Percentiles rank a stretch among this genome's conserved stretches.
Evolutionary conservation across 495 filamentous ascomycete genomes (phyloP).

Genomic region (Penicillium ucsense): DNA sequence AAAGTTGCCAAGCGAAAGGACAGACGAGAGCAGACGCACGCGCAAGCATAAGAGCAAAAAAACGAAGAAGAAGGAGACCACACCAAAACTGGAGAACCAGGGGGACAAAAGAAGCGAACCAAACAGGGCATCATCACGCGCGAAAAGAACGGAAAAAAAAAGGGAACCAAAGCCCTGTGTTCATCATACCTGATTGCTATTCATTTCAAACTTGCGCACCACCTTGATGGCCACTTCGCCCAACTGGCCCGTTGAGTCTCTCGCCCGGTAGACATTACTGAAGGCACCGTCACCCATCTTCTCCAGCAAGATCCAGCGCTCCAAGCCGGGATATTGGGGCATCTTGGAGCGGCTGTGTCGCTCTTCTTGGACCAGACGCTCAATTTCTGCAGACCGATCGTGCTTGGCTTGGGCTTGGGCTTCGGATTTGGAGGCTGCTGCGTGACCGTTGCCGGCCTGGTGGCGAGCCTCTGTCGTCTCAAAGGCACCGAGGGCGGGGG

Average conservation of each 20-base stretch:
- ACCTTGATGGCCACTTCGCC: slow-evolving; percentile 96
- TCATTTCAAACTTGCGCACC: slow-evolving; percentile 98
- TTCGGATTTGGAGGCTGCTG: slow-evolving; percentile 40
- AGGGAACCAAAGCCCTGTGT: slow-evolving; percentile 9
- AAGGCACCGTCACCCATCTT: slow-evolving; percentile 99
- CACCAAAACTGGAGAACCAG: not conserved
- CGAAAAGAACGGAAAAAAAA: slow-evolving; percentile 3
- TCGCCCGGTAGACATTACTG: slow-evolving; percentile 93
- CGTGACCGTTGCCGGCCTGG: slow-evolving; percentile 43
- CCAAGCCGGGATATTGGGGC: slow-evolving; percentile 83
- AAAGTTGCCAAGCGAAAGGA: too few species aligned
- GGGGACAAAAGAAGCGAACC: too few species aligned
- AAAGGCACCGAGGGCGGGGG: slow-evolving; percentile 46
- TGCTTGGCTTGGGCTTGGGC: slow-evolving; percentile 37
- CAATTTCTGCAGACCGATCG: slow-evolving; percentile 48
- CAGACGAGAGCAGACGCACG: not conserved
- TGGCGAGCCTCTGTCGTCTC: slow-evolving; percentile 32
- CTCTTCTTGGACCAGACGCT: slow-evolving; percentile 84
- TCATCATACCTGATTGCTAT: slow-evolving; percentile 77
- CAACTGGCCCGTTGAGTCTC: slow-evolving; percentile 55
- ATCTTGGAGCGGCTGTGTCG: slow-evolving; percentile 73
- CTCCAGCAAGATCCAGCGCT: slow-evolving; percentile 80
- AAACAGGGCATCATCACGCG: too few species aligned
- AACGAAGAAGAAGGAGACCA: slow-evolving; percentile 8
- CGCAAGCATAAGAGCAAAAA: slow-evolving; percentile 1